phyloP scores from a whole-genome alignment of 1,284 basidiomycete species.

The Ustilago nuda region DNA sequence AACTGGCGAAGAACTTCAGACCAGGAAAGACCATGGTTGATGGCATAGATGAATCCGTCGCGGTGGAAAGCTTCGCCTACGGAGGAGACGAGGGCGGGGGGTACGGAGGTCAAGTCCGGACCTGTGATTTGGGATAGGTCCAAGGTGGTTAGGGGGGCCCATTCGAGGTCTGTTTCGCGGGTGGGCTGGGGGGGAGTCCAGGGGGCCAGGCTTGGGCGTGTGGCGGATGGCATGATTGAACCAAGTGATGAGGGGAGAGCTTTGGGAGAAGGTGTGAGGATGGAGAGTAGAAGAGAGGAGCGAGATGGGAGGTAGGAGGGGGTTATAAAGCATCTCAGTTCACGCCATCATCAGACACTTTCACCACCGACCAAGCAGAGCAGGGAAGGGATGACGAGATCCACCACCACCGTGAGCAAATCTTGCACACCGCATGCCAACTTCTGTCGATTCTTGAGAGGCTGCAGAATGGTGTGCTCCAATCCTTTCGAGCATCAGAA shows the following conservation, averaged over 20 bases:
- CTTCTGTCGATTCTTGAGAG: not conserved
- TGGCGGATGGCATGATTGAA: conserved; percentile 15
- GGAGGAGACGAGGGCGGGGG: conserved; percentile 50
- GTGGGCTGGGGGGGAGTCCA: conserved; percentile 63
- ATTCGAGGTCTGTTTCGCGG: conserved; percentile 59
- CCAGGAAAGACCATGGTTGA: conserved; percentile 65
- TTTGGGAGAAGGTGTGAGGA: not conserved
- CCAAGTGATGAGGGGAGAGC: not conserved
- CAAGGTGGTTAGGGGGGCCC: conserved; percentile 65
- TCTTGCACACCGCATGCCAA: not conserved
- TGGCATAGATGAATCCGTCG: conserved; percentile 67
- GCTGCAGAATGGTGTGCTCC: conserved; percentile 4
- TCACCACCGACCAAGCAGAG: conserved; percentile 4
- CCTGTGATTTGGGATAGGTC: conserved; percentile 63
- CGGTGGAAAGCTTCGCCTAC: conserved; percentile 62
- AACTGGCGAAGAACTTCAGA: conserved; percentile 65
- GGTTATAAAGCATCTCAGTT: conserved; percentile 1
- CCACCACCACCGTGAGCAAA: not conserved
- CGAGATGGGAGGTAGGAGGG: not conserved
- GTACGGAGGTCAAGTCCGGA: conserved; percentile 60
- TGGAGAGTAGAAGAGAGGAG: not conserved
- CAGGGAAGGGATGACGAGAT: not conserved
- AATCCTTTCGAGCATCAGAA: not conserved
- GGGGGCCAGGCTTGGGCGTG: conserved; percentile 33
- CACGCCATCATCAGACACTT: not conserved